phyloP scores from a whole-genome alignment of 2,329 filamentous ascomycete genomes.

The Beauveria brongniartii region DNA sequence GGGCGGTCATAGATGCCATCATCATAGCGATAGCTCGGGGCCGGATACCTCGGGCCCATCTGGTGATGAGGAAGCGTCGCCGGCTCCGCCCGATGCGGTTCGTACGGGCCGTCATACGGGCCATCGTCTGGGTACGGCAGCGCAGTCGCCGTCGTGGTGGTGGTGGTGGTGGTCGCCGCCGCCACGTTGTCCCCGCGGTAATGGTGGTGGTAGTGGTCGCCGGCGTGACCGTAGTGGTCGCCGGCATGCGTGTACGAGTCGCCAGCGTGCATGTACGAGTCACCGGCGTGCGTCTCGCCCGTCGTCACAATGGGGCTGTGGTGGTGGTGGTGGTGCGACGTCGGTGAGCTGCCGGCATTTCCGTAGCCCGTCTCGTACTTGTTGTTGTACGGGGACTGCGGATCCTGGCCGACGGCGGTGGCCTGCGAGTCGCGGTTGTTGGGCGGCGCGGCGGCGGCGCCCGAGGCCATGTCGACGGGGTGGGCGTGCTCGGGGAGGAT shows the following conservation, averaged over 20 bases:
- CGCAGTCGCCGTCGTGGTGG: background rate
- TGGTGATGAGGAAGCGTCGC: background rate
- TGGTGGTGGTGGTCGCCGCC: background rate
- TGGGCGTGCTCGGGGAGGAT: constrained; percentile 32
- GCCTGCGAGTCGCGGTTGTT: constrained; percentile 32
- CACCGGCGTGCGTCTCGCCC: background rate
- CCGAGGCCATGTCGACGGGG: constrained; percentile 29
- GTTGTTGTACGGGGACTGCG: constrained; percentile 21
- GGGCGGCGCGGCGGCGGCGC: constrained; percentile 22
- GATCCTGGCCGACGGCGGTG: constrained; percentile 25
- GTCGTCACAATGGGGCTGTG: background rate
- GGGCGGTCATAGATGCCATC: constrained; percentile 29
- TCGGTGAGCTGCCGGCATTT: background rate
- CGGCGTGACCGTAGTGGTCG: constrained; percentile 8
- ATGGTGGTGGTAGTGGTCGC: constrained; percentile 1
- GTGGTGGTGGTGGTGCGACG: background rate
- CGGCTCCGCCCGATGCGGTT: background rate
- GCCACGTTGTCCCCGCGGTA: background rate
- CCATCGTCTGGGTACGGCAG: constrained; percentile 9
- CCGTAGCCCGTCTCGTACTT: constrained; percentile 17
- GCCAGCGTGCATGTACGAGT: constrained; percentile 6
- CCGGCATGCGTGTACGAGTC: constrained; percentile 8
- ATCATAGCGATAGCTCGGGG: constrained; percentile 25
- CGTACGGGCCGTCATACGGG: constrained; percentile 4
- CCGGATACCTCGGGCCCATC: constrained; percentile 11